These are phyloP conservation scores for Diacronema lutheri DNA, from an alignment of 78 protist species.

Conservation along the genomic window DNA sequence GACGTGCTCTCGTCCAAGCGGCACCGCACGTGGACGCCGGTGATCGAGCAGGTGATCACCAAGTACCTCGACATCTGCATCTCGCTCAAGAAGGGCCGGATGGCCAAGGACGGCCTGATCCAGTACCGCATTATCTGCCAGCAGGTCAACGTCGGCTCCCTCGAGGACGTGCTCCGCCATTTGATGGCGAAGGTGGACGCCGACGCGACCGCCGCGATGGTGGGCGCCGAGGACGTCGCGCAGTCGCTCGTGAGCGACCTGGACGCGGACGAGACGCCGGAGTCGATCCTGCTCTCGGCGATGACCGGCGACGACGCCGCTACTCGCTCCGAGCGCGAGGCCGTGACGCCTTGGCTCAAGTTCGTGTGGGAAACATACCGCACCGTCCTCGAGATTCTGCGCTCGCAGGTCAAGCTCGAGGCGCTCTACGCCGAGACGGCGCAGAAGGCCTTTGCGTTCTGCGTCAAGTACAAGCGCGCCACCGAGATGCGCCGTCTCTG, in stretches of 20 bases:
- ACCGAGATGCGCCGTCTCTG: conserved; percentile 77
- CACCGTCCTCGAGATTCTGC: conserved; percentile 72
- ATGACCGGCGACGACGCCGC: conserved; percentile 27
- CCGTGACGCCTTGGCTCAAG: conserved; percentile 59
- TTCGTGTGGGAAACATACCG: conserved; percentile 82
- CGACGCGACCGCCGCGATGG: too few relatives aligned
- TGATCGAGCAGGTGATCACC: conserved; percentile 11
- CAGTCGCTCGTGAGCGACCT: conserved; percentile 19
- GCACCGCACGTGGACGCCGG: conserved; percentile 17
- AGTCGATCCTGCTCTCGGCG: conserved; percentile 35
- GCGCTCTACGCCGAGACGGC: conserved; percentile 58
- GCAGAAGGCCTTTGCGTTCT: conserved; percentile 70
- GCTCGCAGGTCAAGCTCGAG: conserved; percentile 70
- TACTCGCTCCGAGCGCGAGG: conserved; percentile 1
- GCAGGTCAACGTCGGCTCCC: conserved; percentile 29
- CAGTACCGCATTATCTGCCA: conserved; percentile 54
- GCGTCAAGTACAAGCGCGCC: conserved; percentile 76
- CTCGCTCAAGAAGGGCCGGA: neutral
- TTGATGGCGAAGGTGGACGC: neutral
- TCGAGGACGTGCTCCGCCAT: conserved; percentile 37
- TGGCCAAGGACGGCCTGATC: conserved; percentile 49
- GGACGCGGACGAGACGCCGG: conserved; percentile 64
- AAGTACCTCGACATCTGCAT: conserved; percentile 35
- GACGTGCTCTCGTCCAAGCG: conserved; percentile 24
- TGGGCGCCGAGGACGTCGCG: neutral